Conservation (phyloP, 1,284 basidiomycete species). For the Trichosporon sp. region DNA sequence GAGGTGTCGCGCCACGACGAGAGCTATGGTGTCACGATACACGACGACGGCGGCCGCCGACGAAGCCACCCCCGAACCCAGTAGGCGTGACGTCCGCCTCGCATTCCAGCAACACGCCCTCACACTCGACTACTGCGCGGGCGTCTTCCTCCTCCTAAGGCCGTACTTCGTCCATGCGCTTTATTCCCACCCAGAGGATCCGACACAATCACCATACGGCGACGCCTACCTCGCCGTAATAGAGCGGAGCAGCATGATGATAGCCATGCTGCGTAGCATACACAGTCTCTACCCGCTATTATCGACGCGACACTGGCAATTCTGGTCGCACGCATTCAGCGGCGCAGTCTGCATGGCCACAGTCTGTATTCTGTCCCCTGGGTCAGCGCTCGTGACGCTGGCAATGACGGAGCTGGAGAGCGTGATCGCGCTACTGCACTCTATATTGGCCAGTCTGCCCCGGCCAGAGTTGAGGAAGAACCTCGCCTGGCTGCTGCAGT, state of each 20-base stretch:
- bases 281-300: slow-evolving; percentile 27
- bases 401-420: slow-evolving; percentile 25
- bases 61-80: slow-evolving; percentile 21
- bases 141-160: slow-evolving; percentile 28
- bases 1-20: slow-evolving; percentile 22
- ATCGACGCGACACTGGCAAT: slow-evolving; percentile 26
- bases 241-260: slow-evolving; percentile 30
- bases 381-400: slow-evolving; percentile 21
- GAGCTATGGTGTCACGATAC: slow-evolving; percentile 24
- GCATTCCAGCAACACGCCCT: slow-evolving; percentile 32
- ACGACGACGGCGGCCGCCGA: slow-evolving; percentile 17
- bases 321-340: slow-evolving; percentile 30
- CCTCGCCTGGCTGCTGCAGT: slow-evolving; percentile 25
- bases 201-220: slow-evolving; percentile 24
- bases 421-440: slow-evolving; percentile 16
- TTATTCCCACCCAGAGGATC: slow-evolving; percentile 26
- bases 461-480: slow-evolving; percentile 20
- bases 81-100: slow-evolving; percentile 18
- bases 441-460: slow-evolving; percentile 15
- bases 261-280: slow-evolving; percentile 26
- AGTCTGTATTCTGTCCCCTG: slow-evolving; percentile 24
- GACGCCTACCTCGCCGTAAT: slow-evolving; percentile 31
- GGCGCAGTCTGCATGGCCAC: slow-evolving; percentile 32
- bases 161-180: slow-evolving; percentile 36
- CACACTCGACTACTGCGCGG: slow-evolving; percentile 27